phyloP scores from a whole-genome alignment of 2,329 filamentous ascomycete species.

The Raffaelea arxii region DNA sequence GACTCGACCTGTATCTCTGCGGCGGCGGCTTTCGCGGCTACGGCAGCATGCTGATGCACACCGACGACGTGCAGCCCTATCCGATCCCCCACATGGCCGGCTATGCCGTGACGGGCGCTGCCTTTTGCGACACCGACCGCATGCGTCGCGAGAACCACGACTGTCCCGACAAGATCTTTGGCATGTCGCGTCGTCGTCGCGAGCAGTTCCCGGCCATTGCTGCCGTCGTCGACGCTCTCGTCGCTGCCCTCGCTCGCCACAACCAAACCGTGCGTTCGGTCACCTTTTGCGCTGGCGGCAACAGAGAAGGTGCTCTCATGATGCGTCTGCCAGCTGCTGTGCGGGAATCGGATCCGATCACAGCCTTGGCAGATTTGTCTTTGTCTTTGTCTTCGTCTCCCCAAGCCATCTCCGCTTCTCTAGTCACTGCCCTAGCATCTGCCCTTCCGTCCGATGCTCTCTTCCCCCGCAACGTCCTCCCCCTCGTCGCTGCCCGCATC shows the following conservation, averaged over 20 bases:
- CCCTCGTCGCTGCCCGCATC: conserved; percentile 37
- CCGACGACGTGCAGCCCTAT: conserved; percentile 64
- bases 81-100: conserved; percentile 76
- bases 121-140: conserved; percentile 46
- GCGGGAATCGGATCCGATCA: conserved; percentile 56
- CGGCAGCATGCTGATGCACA: conserved; percentile 79
- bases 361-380: conserved; percentile 19
- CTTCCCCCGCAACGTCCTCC: conserved; percentile 25
- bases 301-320: conserved; percentile 75
- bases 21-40: conserved; percentile 87
- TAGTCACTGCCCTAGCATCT: neutral
- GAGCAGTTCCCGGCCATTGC: conserved; percentile 77
- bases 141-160: conserved; percentile 42
- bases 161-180: conserved; percentile 52
- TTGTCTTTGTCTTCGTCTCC: conserved; percentile 25
- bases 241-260: conserved; percentile 41
- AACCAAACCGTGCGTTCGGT: conserved; percentile 58
- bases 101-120: conserved; percentile 53
- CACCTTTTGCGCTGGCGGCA: conserved; percentile 76
- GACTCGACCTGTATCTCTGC: conserved; percentile 70
- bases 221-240: conserved; percentile 67
- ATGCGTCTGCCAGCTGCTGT: conserved; percentile 51
- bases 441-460: neutral
- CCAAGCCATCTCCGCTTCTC: neutral
- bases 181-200: conserved; percentile 70